These are phyloP conservation scores for Liriodendron chinense DNA, from an alignment of 164 flowering plant genomes.

Conservation along the genomic window DNA sequence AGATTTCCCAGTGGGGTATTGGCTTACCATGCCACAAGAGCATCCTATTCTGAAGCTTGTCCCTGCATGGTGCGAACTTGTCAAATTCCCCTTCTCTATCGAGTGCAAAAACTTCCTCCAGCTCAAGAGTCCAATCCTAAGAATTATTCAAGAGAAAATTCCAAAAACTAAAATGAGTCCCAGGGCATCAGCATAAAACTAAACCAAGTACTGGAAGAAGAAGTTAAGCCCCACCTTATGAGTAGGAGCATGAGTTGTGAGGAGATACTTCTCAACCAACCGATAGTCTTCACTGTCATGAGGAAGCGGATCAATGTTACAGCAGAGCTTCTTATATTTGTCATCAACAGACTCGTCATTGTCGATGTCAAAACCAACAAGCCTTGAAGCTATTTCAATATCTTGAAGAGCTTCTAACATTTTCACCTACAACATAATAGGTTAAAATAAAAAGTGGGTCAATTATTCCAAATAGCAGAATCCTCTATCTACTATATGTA, in stretches of 20 bases:
- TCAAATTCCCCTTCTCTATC: slow-evolving; percentile 88
- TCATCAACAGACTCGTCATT: slow-evolving; percentile 76
- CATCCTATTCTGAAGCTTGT: slow-evolving; percentile 84
- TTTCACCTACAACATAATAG: slow-evolving; percentile 56
- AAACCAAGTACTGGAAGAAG: neutral
- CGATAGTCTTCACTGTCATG: slow-evolving; percentile 78
- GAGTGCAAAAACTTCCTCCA: slow-evolving; percentile 91
- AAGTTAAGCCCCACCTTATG: slow-evolving; percentile 54
- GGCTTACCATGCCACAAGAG: slow-evolving; percentile 94
- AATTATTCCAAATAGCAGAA: neutral
- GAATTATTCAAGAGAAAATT: neutral
- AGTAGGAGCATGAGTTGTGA: slow-evolving; percentile 89
- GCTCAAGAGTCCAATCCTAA: slow-evolving; percentile 91
- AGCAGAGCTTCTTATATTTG: slow-evolving; percentile 74
- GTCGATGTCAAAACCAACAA: slow-evolving; percentile 87
- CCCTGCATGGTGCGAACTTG: slow-evolving; percentile 59
- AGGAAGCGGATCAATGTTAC: slow-evolving; percentile 61
- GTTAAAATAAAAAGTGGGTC: neutral
- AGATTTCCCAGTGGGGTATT: neutral
- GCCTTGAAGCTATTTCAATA: slow-evolving; percentile 92
- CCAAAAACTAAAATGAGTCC: slow-evolving; percentile 4
- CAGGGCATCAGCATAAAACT: neutral
- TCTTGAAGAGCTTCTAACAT: slow-evolving; percentile 96
- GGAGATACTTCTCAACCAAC: slow-evolving; percentile 82
- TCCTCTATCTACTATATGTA: neutral